A percentile compares a stretch with the other conserved stretches of the same genome.
These are phyloP conservation scores for Aspergillus japonicus DNA, from an alignment of 2,329 filamentous ascomycete genomes.

Conservation along the genomic window DNA sequence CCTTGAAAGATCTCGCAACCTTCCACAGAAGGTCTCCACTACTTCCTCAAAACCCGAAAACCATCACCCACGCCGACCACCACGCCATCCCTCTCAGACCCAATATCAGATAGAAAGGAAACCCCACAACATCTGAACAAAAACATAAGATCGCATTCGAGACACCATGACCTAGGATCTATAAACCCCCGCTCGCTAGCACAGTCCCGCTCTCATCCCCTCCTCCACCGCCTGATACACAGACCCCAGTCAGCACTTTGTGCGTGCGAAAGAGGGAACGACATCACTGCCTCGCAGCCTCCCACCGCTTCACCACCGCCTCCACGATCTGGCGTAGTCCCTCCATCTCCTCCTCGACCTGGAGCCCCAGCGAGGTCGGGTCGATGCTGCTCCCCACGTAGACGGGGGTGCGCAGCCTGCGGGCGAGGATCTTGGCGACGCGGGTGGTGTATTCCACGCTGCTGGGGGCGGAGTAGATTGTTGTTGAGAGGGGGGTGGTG, in stretches of 20 bases:
- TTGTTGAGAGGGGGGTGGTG: slow-evolving; percentile 65
- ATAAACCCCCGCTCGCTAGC: too few relatives aligned
- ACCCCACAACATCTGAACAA: too few relatives aligned
- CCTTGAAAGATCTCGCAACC: too few relatives aligned
- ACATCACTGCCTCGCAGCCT: slow-evolving; percentile 5
- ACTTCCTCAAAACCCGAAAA: too few relatives aligned
- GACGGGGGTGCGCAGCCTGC: slow-evolving; percentile 68
- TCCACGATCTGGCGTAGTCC: slow-evolving; percentile 73
- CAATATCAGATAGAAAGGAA: too few relatives aligned
- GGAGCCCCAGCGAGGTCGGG: slow-evolving; percentile 72
- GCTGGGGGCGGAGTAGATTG: slow-evolving; percentile 69
- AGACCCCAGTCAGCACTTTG: too few relatives aligned
- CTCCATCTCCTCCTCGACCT: slow-evolving; percentile 91
- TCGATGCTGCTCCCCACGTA: slow-evolving; percentile 89
- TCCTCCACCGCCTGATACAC: neutral
- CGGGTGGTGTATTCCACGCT: slow-evolving; percentile 85
- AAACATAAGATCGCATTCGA: too few relatives aligned
- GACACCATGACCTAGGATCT: too few relatives aligned
- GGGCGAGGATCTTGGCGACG: slow-evolving; percentile 78
- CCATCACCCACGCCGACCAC: too few relatives aligned
- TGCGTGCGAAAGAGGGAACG: too few relatives aligned
- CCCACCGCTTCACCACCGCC: slow-evolving; percentile 59
- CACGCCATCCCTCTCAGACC: too few relatives aligned
- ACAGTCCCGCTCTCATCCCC: neutral
- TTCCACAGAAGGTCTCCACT: too few relatives aligned